Evolutionary conservation across 2,329 filamentous ascomycete genomes (phyloP).

Genomic region (Penicillium concentricum): DNA sequence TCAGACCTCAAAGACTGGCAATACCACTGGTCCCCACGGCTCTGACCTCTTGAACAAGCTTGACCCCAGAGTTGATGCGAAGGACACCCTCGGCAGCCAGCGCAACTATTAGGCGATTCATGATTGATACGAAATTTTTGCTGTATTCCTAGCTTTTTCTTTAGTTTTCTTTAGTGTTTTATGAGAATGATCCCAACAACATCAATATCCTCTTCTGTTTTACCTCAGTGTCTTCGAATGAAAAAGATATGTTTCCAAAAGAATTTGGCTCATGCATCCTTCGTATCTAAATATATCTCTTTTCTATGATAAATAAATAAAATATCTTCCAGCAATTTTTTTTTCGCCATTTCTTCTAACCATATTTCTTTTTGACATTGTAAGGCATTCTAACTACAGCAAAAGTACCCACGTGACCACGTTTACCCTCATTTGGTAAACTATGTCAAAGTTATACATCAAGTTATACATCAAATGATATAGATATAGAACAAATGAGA

Average conservation of each 20-base stretch:
- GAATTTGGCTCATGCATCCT: background rate
- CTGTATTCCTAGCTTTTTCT: background rate
- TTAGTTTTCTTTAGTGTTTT: background rate
- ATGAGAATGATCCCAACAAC: background rate
- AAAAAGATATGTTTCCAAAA: background rate
- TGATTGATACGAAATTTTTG: background rate
- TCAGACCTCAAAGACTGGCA: constrained; percentile 2
- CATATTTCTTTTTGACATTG: background rate
- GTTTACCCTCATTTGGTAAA: background rate
- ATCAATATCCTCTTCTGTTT: background rate
- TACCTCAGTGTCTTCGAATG: background rate
- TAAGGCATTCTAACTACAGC: too few species aligned
- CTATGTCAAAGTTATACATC: too few species aligned
- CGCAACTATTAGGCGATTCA: constrained; percentile 12
- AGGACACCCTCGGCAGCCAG: constrained; percentile 7
- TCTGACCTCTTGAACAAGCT: constrained; percentile 48
- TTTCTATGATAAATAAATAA: background rate
- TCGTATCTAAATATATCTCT: background rate
- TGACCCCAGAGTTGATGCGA: constrained; percentile 18
- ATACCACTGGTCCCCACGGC: constrained; percentile 42
- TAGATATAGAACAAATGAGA: too few species aligned
- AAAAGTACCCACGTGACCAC: background rate
- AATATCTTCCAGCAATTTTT: background rate
- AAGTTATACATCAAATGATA: background rate
- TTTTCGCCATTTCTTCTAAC: background rate